Evolutionary conservation across 2,329 filamentous ascomycete genomes (phyloP), one percentile per base, ranked within the genome.

Genomic region (Sclerotinia trifoliorum): DNA sequence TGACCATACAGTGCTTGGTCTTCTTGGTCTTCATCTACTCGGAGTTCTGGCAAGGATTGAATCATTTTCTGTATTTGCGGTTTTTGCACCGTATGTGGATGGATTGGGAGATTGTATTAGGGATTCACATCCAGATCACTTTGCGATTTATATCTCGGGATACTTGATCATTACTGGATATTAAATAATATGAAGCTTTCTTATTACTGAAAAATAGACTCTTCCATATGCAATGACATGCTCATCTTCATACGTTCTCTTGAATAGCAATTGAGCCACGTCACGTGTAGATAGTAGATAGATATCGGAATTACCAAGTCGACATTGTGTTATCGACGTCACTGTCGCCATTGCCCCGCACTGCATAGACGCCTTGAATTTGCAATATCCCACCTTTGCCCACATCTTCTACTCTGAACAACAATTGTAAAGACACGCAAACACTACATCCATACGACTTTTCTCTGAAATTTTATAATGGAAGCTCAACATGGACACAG

Each of bases 401-500:
- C 32, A 24, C 58, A 6, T 32, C 13, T 4, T 21, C n/a, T 35
- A 61, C 19, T 32, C 3, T 4, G 2, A 35, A n/a, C 5, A 64
- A 10, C 3, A 3, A 44, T 32, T 65, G 0, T n/a, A 29, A 54
- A 42, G 7, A 21, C 1, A 6, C 26, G 51, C 26, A n/a, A 52
- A n/a, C 10, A 24, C 6, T 48, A 4, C 13, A 60, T 17, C 24
- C n/a, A 10, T 11, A 3, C 24, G 11, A 55, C 1, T 52, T 24
- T 19, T 21, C 32, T 21, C 15, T 19, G 24, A 32, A 29, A 11
- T 39, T 21, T 26, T 17, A 44, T 13, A 49, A 67, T 67, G 52
- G 48, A 65, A 69, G 74, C 73, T 52, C 68, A 71, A 69, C 73
- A 76, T 61, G 84, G 84, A 77, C 84, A 86, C 77, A 84, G 80